Conservation (phyloP, 106 monocot genomes). For the Narthecium ossifragum region DNA sequence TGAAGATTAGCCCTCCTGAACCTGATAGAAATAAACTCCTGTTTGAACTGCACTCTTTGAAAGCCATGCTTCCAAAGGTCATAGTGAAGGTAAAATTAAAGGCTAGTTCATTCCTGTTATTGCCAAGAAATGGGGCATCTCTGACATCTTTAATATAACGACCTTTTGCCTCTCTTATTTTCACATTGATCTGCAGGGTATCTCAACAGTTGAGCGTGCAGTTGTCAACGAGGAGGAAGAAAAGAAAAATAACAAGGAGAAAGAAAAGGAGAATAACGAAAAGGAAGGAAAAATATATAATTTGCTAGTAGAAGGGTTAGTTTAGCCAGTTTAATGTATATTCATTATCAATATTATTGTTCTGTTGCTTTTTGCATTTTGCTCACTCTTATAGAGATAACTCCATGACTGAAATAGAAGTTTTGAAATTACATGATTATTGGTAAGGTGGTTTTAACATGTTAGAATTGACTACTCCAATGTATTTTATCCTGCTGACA, state of each 20-base stretch:
- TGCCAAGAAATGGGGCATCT: too few species aligned
- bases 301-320: slow-evolving; percentile 89
- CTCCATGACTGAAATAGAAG: too few species aligned
- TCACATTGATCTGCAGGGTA: slow-evolving; percentile 44
- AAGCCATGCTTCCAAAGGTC: slow-evolving; percentile 64
- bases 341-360: too few species aligned
- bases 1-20: slow-evolving; percentile 56
- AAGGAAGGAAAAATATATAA: slow-evolving; percentile 33
- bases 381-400: too few species aligned
- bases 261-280: slow-evolving; percentile 18
- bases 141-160: background rate
- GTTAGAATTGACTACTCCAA: too few species aligned
- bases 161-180: background rate
- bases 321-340: too few species aligned
- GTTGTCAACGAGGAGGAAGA: slow-evolving; percentile 44
- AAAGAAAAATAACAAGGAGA: too few species aligned
- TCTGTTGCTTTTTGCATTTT: too few species aligned
- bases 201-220: slow-evolving; percentile 66
- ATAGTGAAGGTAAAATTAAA: slow-evolving; percentile 69
- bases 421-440: too few species aligned
- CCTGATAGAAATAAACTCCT: slow-evolving; percentile 36
- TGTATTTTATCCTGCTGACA: too few species aligned
- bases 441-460: too few species aligned
- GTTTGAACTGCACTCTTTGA: slow-evolving; percentile 51
- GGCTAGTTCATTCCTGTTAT: background rate